phyloP scores from a whole-genome alignment of 2,329 filamentous ascomycete genomes.

The Rhynchosporium graminicola region DNA sequence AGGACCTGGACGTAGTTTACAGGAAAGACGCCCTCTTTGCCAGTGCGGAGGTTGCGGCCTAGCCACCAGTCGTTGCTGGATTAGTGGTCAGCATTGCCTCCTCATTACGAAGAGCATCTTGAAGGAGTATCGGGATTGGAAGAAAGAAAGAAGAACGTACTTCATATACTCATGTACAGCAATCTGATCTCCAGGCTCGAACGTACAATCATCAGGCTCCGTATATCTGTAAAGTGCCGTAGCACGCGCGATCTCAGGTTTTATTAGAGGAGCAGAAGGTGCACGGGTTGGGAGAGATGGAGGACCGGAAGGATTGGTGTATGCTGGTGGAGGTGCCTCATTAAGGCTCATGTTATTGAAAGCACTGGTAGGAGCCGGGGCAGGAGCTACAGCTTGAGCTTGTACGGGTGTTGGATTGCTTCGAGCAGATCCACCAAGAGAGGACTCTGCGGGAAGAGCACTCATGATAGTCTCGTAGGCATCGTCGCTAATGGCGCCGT shows the following conservation, averaged over 20 bases:
- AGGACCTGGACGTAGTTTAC: conserved; percentile 79
- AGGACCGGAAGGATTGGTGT: conserved; percentile 38
- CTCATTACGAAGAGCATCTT: too few species aligned
- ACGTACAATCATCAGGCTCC: conserved; percentile 77
- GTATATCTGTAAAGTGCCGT: conserved; percentile 83
- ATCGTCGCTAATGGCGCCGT: conserved; percentile 72
- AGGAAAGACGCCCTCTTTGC: conserved; percentile 92
- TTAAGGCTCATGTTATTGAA: conserved; percentile 30
- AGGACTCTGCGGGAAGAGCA: conserved; percentile 72
- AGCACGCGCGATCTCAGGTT: conserved; percentile 67
- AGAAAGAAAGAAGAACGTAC: not conserved
- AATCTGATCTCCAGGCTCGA: conserved; percentile 79
- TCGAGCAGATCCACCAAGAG: conserved; percentile 45
- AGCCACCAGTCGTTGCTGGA: conserved; percentile 83
- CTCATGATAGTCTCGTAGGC: conserved; percentile 74
- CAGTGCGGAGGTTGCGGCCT: conserved; percentile 81
- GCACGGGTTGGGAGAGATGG: conserved; percentile 41
- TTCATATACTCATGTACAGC: conserved; percentile 92
- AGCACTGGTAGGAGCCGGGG: conserved; percentile 13
- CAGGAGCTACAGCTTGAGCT: conserved; percentile 42
- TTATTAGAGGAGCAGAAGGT: conserved; percentile 40
- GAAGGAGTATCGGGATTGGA: too few species aligned
- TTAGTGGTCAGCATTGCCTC: not conserved
- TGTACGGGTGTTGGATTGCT: conserved; percentile 37
- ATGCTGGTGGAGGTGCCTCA: conserved; percentile 31